phyloP scores from a whole-genome alignment of 768 basidiomycete genomes.

The Kwoniella bestiolae region DNA sequence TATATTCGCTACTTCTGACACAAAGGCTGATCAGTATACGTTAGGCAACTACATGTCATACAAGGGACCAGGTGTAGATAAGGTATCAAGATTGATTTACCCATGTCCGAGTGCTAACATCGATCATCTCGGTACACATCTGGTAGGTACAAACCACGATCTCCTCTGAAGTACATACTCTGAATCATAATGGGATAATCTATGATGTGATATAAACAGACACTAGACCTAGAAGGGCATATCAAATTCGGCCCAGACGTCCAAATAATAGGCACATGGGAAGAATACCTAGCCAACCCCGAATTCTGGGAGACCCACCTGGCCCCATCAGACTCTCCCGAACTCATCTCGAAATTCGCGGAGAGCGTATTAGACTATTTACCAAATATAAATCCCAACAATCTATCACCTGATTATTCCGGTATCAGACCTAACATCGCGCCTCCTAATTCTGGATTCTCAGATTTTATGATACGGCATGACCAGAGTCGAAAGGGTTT shows the following conservation, averaged over 20 bases:
- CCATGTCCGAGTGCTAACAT: constrained; percentile 76
- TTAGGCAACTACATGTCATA: constrained; percentile 81
- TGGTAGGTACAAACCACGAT: constrained; percentile 57
- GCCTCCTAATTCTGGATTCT: constrained; percentile 72
- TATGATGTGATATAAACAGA: constrained; percentile 23
- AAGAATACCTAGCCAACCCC: constrained; percentile 46
- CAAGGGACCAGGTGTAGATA: constrained; percentile 72
- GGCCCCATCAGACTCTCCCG: constrained; percentile 24
- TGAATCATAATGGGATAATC: background rate
- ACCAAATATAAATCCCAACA: constrained; percentile 45
- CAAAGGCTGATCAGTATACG: background rate
- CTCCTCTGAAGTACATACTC: background rate
- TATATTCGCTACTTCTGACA: background rate
- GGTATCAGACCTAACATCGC: constrained; percentile 78
- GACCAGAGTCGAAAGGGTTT: constrained; percentile 58
- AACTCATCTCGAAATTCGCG: constrained; percentile 65
- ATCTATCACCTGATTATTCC: constrained; percentile 47
- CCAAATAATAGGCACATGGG: constrained; percentile 71
- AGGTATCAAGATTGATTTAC: constrained; percentile 80
- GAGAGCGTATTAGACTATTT: constrained; percentile 63
- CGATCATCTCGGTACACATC: constrained; percentile 86
- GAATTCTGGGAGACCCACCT: constrained; percentile 35
- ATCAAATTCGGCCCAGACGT: constrained; percentile 92
- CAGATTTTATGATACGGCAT: constrained; percentile 78
- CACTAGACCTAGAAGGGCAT: constrained; percentile 76